Conservation (phyloP, 306 rosid species). For the Spatholobus suberectus region DNA sequence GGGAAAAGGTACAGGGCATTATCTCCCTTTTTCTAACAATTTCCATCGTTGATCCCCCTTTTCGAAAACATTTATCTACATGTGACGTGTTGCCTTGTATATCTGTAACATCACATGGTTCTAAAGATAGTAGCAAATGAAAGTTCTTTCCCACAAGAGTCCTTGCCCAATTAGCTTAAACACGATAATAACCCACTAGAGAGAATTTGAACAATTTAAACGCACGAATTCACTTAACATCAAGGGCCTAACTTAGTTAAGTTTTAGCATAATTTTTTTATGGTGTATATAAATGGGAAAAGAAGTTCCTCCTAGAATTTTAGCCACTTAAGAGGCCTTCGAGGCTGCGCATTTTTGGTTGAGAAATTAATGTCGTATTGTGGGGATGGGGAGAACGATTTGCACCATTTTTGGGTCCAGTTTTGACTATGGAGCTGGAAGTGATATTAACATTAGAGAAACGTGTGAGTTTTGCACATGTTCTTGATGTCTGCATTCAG, state of each 20-base stretch:
- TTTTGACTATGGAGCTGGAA: not conserved
- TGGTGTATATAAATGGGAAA: not conserved
- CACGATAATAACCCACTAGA: not conserved
- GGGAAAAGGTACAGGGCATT: not conserved
- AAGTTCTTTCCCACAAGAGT: not conserved
- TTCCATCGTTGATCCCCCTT: slow-evolving; percentile 3
- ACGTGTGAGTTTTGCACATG: slow-evolving; percentile 23
- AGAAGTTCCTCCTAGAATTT: not conserved
- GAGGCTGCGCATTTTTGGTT: not conserved
- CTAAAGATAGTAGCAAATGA: not conserved
- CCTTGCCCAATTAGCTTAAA: slow-evolving; percentile 21
- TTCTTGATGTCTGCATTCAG: slow-evolving; percentile 19
- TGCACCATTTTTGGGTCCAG: not conserved
- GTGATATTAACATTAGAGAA: not conserved
- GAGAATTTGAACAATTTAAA: not conserved
- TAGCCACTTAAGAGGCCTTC: not conserved
- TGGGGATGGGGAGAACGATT: too few species aligned
- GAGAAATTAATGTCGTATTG: not conserved
- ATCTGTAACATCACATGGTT: slow-evolving; percentile 17
- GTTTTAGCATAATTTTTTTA: too few species aligned
- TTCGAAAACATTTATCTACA: not conserved
- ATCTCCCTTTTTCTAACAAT: slow-evolving; percentile 21
- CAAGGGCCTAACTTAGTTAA: not conserved
- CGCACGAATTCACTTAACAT: not conserved
- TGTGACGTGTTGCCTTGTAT: slow-evolving; percentile 16